Percentiles rank a stretch among this genome's conserved stretches.
These are phyloP conservation scores for Microbotryum intermedium DNA, from an alignment of 1,284 basidiomycete species.

Conservation along the genomic window DNA sequence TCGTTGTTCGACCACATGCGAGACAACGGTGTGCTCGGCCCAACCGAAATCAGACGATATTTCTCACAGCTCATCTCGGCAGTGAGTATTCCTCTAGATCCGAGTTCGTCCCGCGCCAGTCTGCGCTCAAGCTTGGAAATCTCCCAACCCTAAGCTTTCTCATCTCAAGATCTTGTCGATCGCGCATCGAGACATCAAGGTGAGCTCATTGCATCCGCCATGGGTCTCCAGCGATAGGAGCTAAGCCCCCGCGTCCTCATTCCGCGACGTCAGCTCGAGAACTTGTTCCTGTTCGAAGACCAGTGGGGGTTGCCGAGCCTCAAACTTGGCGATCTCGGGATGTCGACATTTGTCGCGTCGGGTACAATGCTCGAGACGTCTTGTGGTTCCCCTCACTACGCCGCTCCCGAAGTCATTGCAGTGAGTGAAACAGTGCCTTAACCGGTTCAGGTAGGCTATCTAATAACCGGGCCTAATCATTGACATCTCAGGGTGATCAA, in stretches of 20 bases:
- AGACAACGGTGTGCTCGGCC: slow-evolving; percentile 31
- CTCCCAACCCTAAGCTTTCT: background rate
- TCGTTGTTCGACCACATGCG: slow-evolving; percentile 41
- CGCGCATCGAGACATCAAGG: slow-evolving; percentile 39
- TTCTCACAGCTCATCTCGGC: slow-evolving; percentile 41
- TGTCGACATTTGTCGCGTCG: slow-evolving; percentile 38
- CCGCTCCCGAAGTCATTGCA: slow-evolving; percentile 39
- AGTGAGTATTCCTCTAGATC: slow-evolving; percentile 29
- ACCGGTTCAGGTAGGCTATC: background rate
- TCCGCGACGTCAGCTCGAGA: slow-evolving; percentile 33
- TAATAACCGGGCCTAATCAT: background rate
- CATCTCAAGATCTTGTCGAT: slow-evolving; percentile 16
- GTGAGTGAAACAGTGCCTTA: slow-evolving; percentile 11
- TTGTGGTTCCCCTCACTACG: slow-evolving; percentile 41
- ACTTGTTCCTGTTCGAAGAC: slow-evolving; percentile 36
- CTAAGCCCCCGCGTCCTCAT: slow-evolving; percentile 9
- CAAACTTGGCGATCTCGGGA: slow-evolving; percentile 41
- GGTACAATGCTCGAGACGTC: slow-evolving; percentile 38
- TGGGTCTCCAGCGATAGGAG: background rate
- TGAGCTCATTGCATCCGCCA: background rate
- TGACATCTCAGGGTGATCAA: slow-evolving; percentile 15
- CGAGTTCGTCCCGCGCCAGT: too few species aligned
- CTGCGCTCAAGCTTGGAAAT: background rate
- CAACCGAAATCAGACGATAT: slow-evolving; percentile 33
- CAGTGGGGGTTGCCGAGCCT: slow-evolving; percentile 23